A percentile compares a stretch with the other conserved stretches of the same genome.
These are phyloP conservation scores for Urochloa ruziziensis DNA, from an alignment of 176 grass and related monocot genomes.

Conservation along the genomic window DNA sequence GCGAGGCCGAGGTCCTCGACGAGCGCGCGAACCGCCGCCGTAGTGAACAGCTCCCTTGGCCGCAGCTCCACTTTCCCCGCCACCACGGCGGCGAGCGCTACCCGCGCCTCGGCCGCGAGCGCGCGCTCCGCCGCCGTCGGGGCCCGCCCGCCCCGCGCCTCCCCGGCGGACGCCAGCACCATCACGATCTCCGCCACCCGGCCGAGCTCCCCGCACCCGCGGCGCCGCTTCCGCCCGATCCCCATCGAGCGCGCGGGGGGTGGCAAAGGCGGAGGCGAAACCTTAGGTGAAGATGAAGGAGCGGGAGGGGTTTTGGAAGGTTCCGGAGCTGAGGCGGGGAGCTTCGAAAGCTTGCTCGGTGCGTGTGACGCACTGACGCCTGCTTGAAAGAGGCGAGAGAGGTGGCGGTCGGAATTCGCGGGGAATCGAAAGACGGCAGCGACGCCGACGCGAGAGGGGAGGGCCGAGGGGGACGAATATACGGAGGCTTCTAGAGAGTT, in stretches of 20 bases:
- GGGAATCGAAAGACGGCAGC: neutral
- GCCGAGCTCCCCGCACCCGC: constrained; percentile 29
- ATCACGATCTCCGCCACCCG: constrained; percentile 75
- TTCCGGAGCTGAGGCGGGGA: neutral
- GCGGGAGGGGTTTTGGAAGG: neutral
- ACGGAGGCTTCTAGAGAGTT: too few species aligned
- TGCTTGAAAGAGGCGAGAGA: constrained; percentile 16
- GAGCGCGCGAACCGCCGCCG: constrained; percentile 56
- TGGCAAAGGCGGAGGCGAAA: neutral
- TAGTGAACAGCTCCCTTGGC: constrained; percentile 66
- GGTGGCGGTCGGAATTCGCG: constrained; percentile 23
- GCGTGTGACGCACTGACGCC: constrained; percentile 37
- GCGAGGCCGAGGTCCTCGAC: constrained; percentile 76
- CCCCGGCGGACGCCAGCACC: constrained; percentile 55
- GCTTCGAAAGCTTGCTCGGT: constrained; percentile 40
- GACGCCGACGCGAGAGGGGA: neutral
- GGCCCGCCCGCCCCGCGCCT: constrained; percentile 49
- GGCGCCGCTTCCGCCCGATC: constrained; percentile 39
- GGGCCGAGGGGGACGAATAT: too few species aligned
- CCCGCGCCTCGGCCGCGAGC: constrained; percentile 48
- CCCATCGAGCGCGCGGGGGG: constrained; percentile 6
- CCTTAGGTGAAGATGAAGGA: constrained; percentile 17
- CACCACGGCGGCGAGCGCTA: constrained; percentile 45
- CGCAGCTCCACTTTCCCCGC: constrained; percentile 24
- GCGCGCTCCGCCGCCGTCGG: constrained; percentile 63